These are phyloP conservation scores for Pythium rhizo-oryzae DNA, from an alignment of 352 stramenopile genomes.

Conservation along the genomic window DNA sequence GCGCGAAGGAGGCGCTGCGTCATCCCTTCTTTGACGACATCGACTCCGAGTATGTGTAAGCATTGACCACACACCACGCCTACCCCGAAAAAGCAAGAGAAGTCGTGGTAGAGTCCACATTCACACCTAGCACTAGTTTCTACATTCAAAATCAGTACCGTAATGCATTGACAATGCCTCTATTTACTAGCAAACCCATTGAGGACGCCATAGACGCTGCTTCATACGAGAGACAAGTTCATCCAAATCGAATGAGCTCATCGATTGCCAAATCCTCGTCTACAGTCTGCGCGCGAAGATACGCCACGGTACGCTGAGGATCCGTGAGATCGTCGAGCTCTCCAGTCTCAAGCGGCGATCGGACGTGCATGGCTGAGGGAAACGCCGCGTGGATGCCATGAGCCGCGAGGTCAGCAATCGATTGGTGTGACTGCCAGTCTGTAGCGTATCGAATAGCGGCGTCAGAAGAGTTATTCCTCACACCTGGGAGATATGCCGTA, in stretches of 20 bases:
- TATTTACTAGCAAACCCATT: not conserved
- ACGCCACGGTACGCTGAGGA: slow-evolving; percentile 7
- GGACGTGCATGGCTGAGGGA: slow-evolving; percentile 21
- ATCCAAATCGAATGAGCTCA: not conserved
- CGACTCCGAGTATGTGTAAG: slow-evolving; percentile 70
- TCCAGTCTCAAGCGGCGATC: slow-evolving; percentile 3
- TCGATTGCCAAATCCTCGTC: not conserved
- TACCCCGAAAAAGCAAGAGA: not conserved
- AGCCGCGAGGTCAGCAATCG: slow-evolving; percentile 29
- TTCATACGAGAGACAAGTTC: not conserved
- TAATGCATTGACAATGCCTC: not conserved
- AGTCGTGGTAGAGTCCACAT: not conserved
- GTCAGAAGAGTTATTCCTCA: not conserved
- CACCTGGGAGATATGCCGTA: slow-evolving; percentile 8
- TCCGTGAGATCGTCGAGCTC: slow-evolving; percentile 30
- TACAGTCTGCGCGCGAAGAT: slow-evolving; percentile 7
- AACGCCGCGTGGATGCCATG: slow-evolving; percentile 34
- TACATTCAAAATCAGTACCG: not conserved
- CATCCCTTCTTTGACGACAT: slow-evolving; percentile 88
- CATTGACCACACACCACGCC: not conserved
- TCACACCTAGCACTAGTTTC: not conserved
- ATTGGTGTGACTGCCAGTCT: slow-evolving; percentile 22
- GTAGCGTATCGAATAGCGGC: not conserved
- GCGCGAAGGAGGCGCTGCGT: slow-evolving; percentile 78
- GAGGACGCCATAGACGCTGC: no score